phyloP scores from a whole-genome alignment of 345 rosid species.

The Citrus trifoliata region DNA sequence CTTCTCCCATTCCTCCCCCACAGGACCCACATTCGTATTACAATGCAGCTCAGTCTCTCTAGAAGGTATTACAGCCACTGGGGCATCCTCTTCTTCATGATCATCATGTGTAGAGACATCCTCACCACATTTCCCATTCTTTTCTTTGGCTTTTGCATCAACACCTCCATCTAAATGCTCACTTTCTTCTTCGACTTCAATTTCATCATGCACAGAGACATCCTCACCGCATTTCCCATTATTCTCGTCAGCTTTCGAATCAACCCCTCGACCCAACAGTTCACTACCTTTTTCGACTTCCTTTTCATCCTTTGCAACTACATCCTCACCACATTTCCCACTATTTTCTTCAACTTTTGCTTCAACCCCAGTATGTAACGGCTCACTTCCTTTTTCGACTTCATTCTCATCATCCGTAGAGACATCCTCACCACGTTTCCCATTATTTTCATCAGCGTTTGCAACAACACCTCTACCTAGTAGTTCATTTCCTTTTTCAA shows the following conservation, averaged over 20 bases:
- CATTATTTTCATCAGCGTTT: background rate
- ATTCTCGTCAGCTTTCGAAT: background rate
- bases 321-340: background rate
- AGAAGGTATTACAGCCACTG: background rate
- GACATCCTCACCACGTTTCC: conserved; percentile 2
- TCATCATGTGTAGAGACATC: conserved; percentile 3
- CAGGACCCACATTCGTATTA: background rate
- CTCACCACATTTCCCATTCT: background rate
- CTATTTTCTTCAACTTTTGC: background rate
- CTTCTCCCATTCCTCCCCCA: conserved; percentile 6
- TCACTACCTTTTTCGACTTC: background rate
- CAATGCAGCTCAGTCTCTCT: background rate
- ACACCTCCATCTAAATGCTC: conserved; percentile 5
- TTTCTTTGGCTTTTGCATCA: background rate
- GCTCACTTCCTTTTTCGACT: conserved; percentile 1
- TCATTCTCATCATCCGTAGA: conserved; percentile 1
- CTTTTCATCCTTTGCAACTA: background rate
- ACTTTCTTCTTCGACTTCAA: background rate
- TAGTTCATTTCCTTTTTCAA: background rate
- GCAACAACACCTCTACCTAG: conserved; percentile 3
- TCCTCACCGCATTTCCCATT: background rate
- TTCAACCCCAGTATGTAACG: conserved; percentile 5
- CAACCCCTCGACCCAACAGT: background rate
- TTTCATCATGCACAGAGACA: background rate
- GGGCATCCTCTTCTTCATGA: background rate